Evolutionary conservation across 2,329 filamentous ascomycete genomes (phyloP).

Genomic region (Colletotrichum caudatum): DNA sequence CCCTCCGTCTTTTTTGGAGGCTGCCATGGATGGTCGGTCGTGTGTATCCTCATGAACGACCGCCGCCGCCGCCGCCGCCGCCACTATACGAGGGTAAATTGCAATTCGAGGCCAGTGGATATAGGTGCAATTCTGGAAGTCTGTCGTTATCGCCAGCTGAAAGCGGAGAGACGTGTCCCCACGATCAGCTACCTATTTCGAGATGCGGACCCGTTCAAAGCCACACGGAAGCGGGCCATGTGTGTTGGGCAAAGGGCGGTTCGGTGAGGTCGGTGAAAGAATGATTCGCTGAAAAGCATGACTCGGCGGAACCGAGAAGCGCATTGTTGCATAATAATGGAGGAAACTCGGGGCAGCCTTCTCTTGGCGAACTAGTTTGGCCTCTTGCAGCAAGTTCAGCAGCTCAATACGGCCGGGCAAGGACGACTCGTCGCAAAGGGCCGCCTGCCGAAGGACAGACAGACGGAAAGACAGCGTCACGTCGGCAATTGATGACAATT

Average conservation of each 20-base stretch:
- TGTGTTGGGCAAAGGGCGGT: too few relatives aligned
- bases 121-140: not conserved
- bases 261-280: slow-evolving; percentile 16
- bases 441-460: not conserved
- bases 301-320: not conserved
- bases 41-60: not conserved
- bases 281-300: slow-evolving; percentile 16
- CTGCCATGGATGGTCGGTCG: not conserved
- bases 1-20: too few relatives aligned
- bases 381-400: not conserved
- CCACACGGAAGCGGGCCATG: not conserved
- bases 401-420: slow-evolving; percentile 5
- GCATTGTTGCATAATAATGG: slow-evolving; percentile 5
- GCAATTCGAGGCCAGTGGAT: not conserved
- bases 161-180: not conserved
- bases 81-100: not conserved
- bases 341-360: not conserved
- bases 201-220: not conserved
- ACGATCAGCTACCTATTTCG: slow-evolving; percentile 16
- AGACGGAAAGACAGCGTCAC: not conserved
- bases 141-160: not conserved
- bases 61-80: too few relatives aligned
- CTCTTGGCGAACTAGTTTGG: not conserved
- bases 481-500: not conserved
- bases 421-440: not conserved